Conservation (phyloP, 2,329 filamentous ascomycete species). For the Diatrype stigma region DNA sequence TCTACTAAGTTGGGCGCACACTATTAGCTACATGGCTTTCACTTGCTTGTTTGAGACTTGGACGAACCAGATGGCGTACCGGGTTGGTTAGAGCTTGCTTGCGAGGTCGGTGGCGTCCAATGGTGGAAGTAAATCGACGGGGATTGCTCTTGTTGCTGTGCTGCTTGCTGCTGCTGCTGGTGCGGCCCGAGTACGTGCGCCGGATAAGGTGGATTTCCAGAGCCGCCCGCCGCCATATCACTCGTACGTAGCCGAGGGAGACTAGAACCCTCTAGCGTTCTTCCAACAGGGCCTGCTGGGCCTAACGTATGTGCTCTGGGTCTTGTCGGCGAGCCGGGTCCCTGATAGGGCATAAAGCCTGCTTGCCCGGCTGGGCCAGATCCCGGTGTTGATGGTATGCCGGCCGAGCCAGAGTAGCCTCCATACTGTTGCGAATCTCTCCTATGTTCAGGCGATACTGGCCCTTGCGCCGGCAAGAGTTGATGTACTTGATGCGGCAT, state of each 20-base stretch:
- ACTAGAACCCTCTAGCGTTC: slow-evolving; percentile 33
- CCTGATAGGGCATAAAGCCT: slow-evolving; percentile 39
- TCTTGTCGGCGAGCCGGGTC: slow-evolving; percentile 45
- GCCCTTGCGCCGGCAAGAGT: slow-evolving; percentile 45
- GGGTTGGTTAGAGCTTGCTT: slow-evolving; percentile 61
- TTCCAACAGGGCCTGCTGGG: slow-evolving; percentile 32
- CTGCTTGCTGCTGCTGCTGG: slow-evolving; percentile 49
- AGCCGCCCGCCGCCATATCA: slow-evolving; percentile 31
- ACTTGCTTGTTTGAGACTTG: slow-evolving; percentile 45
- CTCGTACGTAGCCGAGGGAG: slow-evolving; percentile 44
- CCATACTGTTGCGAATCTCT: slow-evolving; percentile 46
- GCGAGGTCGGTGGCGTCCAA: slow-evolving; percentile 77
- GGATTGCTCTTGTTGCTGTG: slow-evolving; percentile 59
- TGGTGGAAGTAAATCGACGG: slow-evolving; percentile 87
- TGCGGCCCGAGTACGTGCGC: slow-evolving; percentile 46
- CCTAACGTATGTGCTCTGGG: slow-evolving; percentile 47
- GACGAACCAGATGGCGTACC: slow-evolving; percentile 72
- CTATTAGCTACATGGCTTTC: slow-evolving; percentile 39
- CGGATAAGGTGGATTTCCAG: slow-evolving; percentile 37
- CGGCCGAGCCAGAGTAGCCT: slow-evolving; percentile 36
- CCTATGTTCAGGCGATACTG: slow-evolving; percentile 50
- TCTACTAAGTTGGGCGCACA: slow-evolving; percentile 55
- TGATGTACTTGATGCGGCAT: slow-evolving; percentile 48
- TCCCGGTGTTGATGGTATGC: slow-evolving; percentile 39
- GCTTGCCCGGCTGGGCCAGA: slow-evolving; percentile 34